Evolutionary conservation across 2,329 filamentous ascomycete genomes (phyloP), one percentile per base, ranked within the genome.

Genomic region (Chrysosporium keratinophilum): DNA sequence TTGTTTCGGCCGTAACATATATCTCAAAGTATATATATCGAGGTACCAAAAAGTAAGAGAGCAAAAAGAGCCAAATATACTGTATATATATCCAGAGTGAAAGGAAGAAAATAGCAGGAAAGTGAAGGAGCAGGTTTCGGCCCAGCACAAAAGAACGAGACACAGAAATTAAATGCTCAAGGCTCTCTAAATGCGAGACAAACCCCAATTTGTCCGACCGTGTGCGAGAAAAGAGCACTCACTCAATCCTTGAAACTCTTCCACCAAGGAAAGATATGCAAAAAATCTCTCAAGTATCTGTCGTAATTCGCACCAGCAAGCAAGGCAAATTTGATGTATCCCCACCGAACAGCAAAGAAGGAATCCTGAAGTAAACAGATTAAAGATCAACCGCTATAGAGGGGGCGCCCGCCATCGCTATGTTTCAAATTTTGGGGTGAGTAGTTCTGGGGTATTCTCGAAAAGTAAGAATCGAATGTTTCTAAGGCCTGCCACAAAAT

Each of bases 101-200:
- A 47, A 47, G 20, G 31, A 47, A 20, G 12, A 19, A 20, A 45
- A 45, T 11, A 45, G 23, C 12, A 45, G 3, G 11, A 19, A 28
- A 28, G 23, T 7, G 34, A 44, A 35, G 23, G 23, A 19, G 35
- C 5, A 19, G 5, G 20, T 40, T 37, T 35, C 39, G 11, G 35
- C 19, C 47, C 42, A 17, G 15, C 39, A 41, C 11, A 44, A 4
- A 39, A 39, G 42, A 42, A 50, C 10, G 15, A 19, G 14, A 28
- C 23, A 28, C 11, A 44, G 15, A 44, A 6, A 23, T 20, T 20
- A 6, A 35, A 43, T 15, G 37, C 35, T 43, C 40, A 43, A 28
- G 11, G 40, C 40, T 51, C 48, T 42, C 49, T 50, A 50, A 35
- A 51, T 34, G 31, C 40, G 31, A 44, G 31, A 39, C 37, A 31